Base-by-base conservation (phyloP, 202 grass and related monocot genomes). In the Setaria italica region DNA sequence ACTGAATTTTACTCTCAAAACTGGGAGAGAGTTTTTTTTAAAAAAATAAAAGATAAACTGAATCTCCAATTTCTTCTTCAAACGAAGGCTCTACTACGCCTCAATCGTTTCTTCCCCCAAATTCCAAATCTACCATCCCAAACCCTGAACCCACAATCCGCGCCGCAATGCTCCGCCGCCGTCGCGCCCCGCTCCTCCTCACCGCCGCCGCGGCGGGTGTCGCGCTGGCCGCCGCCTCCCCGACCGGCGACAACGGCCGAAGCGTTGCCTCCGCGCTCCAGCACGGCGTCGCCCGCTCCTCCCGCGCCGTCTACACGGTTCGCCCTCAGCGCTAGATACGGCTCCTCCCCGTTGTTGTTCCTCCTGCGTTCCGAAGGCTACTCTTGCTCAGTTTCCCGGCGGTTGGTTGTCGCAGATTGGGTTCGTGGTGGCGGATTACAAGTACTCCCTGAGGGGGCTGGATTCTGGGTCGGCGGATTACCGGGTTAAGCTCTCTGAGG, bases 381-480 rank as follows among this genome's bases (percentile, higher is more conserved):
- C 35, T 77, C 41, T 25, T 64, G 53, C 58, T 88, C 42, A 67
- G 37, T 7, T 77, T 84, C 30, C 20, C 51, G 11, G 43, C 16
- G 5, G 25, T 11, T 59, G 35, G 53, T 63, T 88, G 29, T 49
- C 85, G 59, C 84, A 95, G 96, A 98, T 98, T 71, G 84, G 86
- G 43, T 95, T 92, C 48, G 79, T 98, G 60, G 82, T 89, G 64
- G 84, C 70, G 49, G 93, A 98, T 78, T 98, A 98, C 90, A 98
- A 95, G 71, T 95, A 91, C 81, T 91, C 88, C 11, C 84, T 98
- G 12, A 87, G 82, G 53, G 85, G 71, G 2, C 73, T 92, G 70
- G 45, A 84, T 86, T 79, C 66, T 72, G 81, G 79, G 41, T 94
- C 91, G 11, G 72, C 78, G 47, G 84, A 94, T 55, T 91, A 98